Evolutionary conservation across 257 asterid genomes (phyloP), one percentile per base, ranked within the genome.

Genomic region (Plantago ovata): DNA sequence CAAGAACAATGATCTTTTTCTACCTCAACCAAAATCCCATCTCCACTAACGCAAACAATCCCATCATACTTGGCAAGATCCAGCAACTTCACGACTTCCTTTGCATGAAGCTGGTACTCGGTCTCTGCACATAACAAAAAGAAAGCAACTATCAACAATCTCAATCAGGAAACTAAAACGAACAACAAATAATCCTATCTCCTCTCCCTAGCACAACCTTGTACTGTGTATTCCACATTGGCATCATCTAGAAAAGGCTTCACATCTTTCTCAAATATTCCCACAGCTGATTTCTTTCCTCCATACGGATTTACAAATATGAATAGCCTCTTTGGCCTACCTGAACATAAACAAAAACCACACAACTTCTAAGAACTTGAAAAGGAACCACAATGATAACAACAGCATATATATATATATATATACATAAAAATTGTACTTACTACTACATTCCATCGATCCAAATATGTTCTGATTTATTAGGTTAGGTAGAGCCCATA

Each of bases 191-290:
- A 1, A 2, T 22, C 16, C 66, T 38, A 28, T n/a, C n/a, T n/a
- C 36, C 7, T 28, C 36, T 28, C 36, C 7, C 4, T 6, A 28
- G 36, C 36, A 28, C 36, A 13, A 85, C 98, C 95, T 76, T 84
- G 91, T 50, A 88, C 41, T 7, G 83, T 81, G 54, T 70, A 81
- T 38, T 81, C 84, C 19, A 93, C 68, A 67, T 76, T 72, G 33
- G 96, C 96, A 78, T 93, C 99, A 55, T 86, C 92, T n/a, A 93
- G 82, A 3, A 93, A 69, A 47, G 99, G 96, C 78, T 79, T 89
- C 49, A 93, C 99, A 53, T 82, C 84, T 46, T 72, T 60, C 64
- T 44, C 52, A 66, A 84, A 93, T 24, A 89, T 73, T 62, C 65
- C 79, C 13, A 76, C 65, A 15, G 97, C 99, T 13, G 85, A 89